Conservation (phyloP, 139 green algal species). For the Chlamydomonas asymmetrica region DNA sequence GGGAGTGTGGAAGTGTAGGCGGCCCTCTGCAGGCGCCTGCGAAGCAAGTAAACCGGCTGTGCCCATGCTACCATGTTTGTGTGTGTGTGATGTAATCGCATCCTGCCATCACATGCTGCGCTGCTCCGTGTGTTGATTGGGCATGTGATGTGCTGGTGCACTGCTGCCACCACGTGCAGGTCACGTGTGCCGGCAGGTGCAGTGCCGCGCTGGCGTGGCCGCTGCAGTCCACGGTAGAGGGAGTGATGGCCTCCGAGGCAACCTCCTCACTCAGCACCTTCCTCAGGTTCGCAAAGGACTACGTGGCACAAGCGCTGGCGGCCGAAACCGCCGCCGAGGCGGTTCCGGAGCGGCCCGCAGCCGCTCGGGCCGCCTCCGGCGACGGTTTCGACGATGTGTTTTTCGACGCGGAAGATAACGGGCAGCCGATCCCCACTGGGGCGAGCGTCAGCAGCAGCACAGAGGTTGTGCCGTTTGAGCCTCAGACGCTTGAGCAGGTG, state of each 20-base stretch:
- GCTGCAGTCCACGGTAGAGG: constrained; percentile 23
- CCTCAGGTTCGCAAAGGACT: background rate
- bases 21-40: too few relatives aligned
- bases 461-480: constrained; percentile 14
- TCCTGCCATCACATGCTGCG: too few relatives aligned
- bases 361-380: background rate
- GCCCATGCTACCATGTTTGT: too few relatives aligned
- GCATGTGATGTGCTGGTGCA: too few relatives aligned
- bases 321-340: background rate
- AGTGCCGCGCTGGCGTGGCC: constrained; percentile 24
- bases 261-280: constrained; percentile 4
- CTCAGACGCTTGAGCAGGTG: constrained; percentile 15
- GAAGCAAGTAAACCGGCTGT: too few relatives aligned
- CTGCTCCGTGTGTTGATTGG: too few relatives aligned
- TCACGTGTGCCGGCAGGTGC: constrained; percentile 5
- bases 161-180: background rate
- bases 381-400: background rate
- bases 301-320: background rate
- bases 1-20: too few relatives aligned
- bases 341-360: constrained; percentile 4
- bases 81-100: too few relatives aligned
- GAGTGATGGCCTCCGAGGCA: constrained; percentile 16
- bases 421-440: too few relatives aligned
- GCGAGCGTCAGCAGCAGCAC: background rate
- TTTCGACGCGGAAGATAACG: constrained; percentile 11